Evolutionary conservation across 139 green algal genomes (phyloP).

Genomic region (Eudorina sp.): DNA sequence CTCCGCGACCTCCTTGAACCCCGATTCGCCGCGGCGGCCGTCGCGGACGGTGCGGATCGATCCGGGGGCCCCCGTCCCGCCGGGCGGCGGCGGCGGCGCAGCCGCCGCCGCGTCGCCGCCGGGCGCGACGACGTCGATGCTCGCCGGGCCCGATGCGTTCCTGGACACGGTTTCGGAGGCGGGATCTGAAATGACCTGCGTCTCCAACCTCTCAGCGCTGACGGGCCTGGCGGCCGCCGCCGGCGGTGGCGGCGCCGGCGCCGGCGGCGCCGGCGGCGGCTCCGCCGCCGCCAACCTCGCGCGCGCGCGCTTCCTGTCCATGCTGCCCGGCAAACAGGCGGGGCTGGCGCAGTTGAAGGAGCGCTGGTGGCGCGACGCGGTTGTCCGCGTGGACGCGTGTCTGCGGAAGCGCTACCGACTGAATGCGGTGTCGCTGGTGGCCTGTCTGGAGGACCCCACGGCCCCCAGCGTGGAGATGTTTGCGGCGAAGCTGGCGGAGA

Average conservation of each 20-base stretch:
- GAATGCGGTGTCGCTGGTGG: neutral
- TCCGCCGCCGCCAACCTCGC: neutral
- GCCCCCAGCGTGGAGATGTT: slow-evolving; percentile 19
- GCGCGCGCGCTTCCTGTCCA: slow-evolving; percentile 29
- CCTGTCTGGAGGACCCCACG: neutral
- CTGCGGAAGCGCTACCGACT: slow-evolving; percentile 24
- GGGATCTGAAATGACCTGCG: slow-evolving; percentile 8
- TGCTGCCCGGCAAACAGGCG: neutral
- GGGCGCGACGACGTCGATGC: too few species aligned
- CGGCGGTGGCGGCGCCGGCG: neutral
- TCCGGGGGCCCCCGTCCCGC: neutral
- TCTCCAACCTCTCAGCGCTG: neutral
- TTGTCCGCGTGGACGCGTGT: slow-evolving; percentile 29
- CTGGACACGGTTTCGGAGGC: slow-evolving; percentile 29
- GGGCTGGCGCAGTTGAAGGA: slow-evolving; percentile 35
- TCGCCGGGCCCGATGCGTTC: neutral
- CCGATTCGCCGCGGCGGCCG: neutral
- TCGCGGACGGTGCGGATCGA: slow-evolving; percentile 18
- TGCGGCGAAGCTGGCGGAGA: slow-evolving; percentile 9
- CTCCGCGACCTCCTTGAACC: neutral
- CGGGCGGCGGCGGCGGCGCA: neutral
- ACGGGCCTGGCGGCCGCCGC: neutral
- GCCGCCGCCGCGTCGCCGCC: neutral
- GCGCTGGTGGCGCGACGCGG: slow-evolving; percentile 45
- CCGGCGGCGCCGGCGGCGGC: neutral